phyloP scores from a whole-genome alignment of 768 basidiomycete species.

The Tricholoma furcatifolium region DNA sequence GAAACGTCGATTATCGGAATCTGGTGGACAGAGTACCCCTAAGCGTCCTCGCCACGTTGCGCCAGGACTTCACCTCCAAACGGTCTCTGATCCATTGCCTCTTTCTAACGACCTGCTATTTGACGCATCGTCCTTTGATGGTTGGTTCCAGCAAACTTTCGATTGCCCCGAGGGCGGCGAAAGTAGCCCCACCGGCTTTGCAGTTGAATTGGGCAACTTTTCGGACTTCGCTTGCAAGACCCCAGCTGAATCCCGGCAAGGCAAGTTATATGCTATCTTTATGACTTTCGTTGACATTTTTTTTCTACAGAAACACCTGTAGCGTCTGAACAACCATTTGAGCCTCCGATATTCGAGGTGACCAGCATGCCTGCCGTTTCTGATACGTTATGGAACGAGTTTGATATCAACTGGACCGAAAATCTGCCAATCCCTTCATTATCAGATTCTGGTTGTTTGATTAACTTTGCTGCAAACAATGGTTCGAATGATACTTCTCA shows the following conservation, averaged over 20 bases:
- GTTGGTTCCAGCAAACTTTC: conserved; percentile 34
- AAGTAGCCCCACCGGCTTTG: conserved; percentile 24
- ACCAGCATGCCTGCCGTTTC: background rate
- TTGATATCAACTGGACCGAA: background rate
- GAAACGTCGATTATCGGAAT: conserved; percentile 38
- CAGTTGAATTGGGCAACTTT: conserved; percentile 31
- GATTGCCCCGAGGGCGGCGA: conserved; percentile 19
- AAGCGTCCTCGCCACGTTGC: conserved; percentile 28
- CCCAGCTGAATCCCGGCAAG: background rate
- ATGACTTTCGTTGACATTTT: background rate
- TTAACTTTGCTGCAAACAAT: background rate
- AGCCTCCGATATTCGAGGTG: background rate
- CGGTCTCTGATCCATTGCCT: conserved; percentile 30
- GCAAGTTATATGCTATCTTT: background rate
- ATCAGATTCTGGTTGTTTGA: background rate
- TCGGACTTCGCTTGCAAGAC: conserved; percentile 15
- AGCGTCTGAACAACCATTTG: background rate
- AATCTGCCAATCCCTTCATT: background rate
- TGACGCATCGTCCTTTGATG: conserved; percentile 25
- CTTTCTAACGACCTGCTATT: conserved; percentile 2
- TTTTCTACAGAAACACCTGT: background rate
- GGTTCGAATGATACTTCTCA: background rate
- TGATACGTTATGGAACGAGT: background rate
- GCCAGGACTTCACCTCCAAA: conserved; percentile 18
- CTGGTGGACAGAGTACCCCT: conserved; percentile 14